phyloP scores from a whole-genome alignment of 768 basidiomycete species.

The Clathrus columnatus region DNA sequence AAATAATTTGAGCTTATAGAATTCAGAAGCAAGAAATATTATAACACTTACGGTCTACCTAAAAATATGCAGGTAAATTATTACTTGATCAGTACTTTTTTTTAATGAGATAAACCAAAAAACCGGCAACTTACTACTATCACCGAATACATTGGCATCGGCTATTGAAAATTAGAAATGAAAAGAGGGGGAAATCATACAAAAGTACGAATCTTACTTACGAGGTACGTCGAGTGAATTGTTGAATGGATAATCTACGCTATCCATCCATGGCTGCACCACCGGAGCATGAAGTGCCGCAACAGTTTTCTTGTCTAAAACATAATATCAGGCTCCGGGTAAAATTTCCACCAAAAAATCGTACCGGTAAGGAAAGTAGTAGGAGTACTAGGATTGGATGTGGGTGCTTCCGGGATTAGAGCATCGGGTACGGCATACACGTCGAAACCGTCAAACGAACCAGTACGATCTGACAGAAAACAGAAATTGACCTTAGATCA shows the following conservation, averaged over 20 bases:
- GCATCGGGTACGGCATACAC: constrained; percentile 30
- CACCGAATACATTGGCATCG: constrained; percentile 14
- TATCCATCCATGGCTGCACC: constrained; percentile 37
- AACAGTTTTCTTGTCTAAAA: constrained; percentile 27
- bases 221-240: constrained; percentile 21
- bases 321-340: too few relatives aligned
- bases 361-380: constrained; percentile 55
- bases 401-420: constrained; percentile 38
- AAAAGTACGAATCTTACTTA: constrained; percentile 26
- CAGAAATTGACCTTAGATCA: not conserved
- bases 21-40: too few relatives aligned
- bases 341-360: constrained; percentile 15
- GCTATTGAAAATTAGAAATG: not conserved
- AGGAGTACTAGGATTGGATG: constrained; percentile 31
- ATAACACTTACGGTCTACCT: constrained; percentile 20
- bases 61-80: constrained; percentile 20
- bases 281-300: constrained; percentile 62
- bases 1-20: not conserved
- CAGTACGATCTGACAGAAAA: not conserved
- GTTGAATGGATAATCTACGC: constrained; percentile 29
- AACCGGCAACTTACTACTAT: constrained; percentile 24
- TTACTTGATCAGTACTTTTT: not conserved
- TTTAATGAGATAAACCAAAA: not conserved
- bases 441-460: constrained; percentile 6
- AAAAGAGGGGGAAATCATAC: not conserved